Conservation (phyloP, 805 yeast species). For the Metschnikowia vanudenii region DNA sequence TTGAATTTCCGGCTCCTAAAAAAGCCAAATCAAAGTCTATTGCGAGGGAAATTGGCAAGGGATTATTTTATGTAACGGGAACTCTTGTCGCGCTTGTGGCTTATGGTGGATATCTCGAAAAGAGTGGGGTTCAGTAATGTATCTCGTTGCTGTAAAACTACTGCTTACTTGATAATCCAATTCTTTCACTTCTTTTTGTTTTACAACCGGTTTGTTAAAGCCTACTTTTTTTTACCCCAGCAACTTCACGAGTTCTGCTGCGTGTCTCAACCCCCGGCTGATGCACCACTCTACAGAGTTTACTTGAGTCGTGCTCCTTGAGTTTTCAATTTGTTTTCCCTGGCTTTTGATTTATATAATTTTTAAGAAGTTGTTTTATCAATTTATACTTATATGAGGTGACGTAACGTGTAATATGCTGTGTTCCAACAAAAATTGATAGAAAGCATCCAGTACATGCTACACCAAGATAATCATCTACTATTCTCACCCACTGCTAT, state of each 20-base stretch:
- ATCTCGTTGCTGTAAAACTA: slow-evolving; percentile 1
- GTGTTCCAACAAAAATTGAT: not conserved
- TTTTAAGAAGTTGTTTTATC: not conserved
- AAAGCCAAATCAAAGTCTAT: slow-evolving; percentile 19
- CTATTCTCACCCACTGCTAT: too few species aligned
- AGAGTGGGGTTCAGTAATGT: not conserved
- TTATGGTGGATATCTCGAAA: slow-evolving; percentile 30
- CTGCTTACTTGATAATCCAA: not conserved
- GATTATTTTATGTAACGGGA: slow-evolving; percentile 29
- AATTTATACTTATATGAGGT: not conserved
- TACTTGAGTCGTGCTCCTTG: not conserved
- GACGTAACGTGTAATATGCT: not conserved
- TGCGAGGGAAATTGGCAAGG: slow-evolving; percentile 34
- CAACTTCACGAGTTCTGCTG: too few species aligned
- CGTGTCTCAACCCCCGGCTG: too few species aligned
- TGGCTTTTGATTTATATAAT: slow-evolving; percentile 2
- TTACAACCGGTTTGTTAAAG: not conserved
- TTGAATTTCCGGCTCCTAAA: slow-evolving; percentile 10
- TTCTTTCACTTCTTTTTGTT: not conserved
- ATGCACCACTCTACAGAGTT: too few species aligned
- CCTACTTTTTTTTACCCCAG: too few species aligned
- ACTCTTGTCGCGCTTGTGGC: slow-evolving; percentile 37
- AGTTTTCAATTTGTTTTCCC: not conserved
- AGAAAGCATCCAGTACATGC: too few species aligned
- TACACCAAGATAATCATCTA: too few species aligned